Evolutionary conservation across 1,284 basidiomycete species (phyloP), one percentile per base, ranked within the genome.

Genomic region (Pseudozyma flocculosa): DNA sequence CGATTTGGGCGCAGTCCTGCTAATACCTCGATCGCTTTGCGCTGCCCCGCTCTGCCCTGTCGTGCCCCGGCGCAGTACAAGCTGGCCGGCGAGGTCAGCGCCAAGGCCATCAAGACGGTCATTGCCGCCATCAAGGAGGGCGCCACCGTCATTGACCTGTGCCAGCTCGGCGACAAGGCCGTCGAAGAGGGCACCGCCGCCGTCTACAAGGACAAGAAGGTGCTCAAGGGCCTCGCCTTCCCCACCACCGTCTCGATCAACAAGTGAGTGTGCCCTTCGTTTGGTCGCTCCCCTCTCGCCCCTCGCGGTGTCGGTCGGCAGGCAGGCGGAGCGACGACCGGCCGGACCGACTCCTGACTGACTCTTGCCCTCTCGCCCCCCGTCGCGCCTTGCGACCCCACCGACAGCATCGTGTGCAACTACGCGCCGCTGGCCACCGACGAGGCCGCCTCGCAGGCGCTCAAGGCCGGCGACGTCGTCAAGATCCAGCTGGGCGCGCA

Each of bases 401-500:
- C n/a, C n/a, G n/a, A 11, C 13, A 37, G 40, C 39, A 79, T 81
- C 54, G 80, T 85, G 48, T 82, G 82, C 71, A 82, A 84, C 80
- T 83, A 82, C 75, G 81, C 82, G 18, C 83, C 83, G 23, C 75
- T 84, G n/a, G 80, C 81, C 15, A 81, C 82, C 19, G 83, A 84
- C 76, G 79, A 81, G 54, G 90, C 87, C 49, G 61, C 70, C 54
- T 47, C 51, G 36, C 41, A 50, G 22, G 81, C 80, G 29, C 84
- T 98, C 67, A 87, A 86, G 52, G 89, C 91, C 70, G 87, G 87
- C 65, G 94, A 98, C 78, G 87, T 97, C 50, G 94, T 97, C 73
- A 97, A 97, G 82, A 82, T 98, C 64, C 90, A 94, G 80, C 82
- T 96, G 61, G 94, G 94, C 54, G 90, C 93, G 32, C 94, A 97